phyloP scores from a whole-genome alignment of 352 stramenopile genomes.

The Globisporangium recalcitrans region DNA sequence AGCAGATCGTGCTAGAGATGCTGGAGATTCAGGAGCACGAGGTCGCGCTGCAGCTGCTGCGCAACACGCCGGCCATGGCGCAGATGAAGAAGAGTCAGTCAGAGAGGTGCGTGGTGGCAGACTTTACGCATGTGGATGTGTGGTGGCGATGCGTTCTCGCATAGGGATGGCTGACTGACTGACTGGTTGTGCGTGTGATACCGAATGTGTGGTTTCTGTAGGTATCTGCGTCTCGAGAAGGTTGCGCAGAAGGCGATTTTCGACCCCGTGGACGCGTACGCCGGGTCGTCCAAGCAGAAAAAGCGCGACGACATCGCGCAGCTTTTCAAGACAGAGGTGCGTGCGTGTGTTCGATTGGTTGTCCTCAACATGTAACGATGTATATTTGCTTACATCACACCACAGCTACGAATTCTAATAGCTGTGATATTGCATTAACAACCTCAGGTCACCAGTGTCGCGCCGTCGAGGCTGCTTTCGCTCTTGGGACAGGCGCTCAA shows the following conservation, averaged over 20 bases:
- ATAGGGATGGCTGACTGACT: not conserved
- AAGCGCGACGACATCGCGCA: slow-evolving; percentile 73
- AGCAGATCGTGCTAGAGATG: slow-evolving; percentile 86
- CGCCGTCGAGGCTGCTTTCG: slow-evolving; percentile 85
- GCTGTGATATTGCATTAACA: not conserved
- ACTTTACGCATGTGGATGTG: too few species aligned
- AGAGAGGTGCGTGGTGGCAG: slow-evolving; percentile 31
- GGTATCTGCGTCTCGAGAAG: slow-evolving; percentile 71
- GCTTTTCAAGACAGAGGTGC: slow-evolving; percentile 63
- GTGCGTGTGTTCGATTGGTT: slow-evolving; percentile 20
- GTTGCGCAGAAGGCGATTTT: slow-evolving; percentile 65
- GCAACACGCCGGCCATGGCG: slow-evolving; percentile 36
- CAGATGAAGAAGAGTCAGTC: slow-evolving; percentile 45
- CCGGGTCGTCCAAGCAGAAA: slow-evolving; percentile 67
- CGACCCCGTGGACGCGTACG: slow-evolving; percentile 66
- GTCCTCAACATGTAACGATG: not conserved
- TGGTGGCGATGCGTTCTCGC: not conserved
- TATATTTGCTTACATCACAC: not conserved
- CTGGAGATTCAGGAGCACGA: slow-evolving; percentile 79
- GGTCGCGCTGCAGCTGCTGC: slow-evolving; percentile 66
- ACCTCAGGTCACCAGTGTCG: slow-evolving; percentile 40
- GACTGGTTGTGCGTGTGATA: not conserved
- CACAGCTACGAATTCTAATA: not conserved
- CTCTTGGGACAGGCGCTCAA: slow-evolving; percentile 88
- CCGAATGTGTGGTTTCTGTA: not conserved